Evolutionary conservation across 2,329 filamentous ascomycete genomes (phyloP).

Genomic region (Arthrobotrys sphaeroides): DNA sequence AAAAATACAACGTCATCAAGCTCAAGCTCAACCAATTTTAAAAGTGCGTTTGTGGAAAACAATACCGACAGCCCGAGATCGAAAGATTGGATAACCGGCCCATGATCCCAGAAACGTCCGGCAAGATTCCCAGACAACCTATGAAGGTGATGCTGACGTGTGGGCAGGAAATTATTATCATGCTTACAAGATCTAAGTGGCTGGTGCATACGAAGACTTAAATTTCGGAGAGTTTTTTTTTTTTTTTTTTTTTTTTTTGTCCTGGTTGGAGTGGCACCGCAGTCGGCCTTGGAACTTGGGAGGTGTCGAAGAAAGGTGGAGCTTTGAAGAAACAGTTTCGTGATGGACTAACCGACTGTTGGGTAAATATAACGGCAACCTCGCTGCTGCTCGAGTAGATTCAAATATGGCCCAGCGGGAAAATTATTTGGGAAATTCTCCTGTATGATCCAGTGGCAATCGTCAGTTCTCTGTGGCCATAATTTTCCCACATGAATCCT

Average conservation of each 20-base stretch:
- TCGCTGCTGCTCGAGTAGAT: neutral
- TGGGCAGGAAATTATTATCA: neutral
- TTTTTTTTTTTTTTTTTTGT: no score
- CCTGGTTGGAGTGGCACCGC: slow-evolving; percentile 5
- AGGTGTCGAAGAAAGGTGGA: neutral
- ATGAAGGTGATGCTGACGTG: slow-evolving; percentile 12
- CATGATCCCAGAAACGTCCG: slow-evolving; percentile 16
- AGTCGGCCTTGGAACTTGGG: neutral
- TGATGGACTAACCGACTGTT: slow-evolving; percentile 4
- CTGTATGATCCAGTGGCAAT: slow-evolving; percentile 1
- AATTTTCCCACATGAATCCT: neutral
- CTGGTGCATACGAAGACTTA: neutral
- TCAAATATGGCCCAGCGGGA: slow-evolving; percentile 2
- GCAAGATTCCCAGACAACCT: neutral
- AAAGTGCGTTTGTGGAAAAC: slow-evolving; percentile 13
- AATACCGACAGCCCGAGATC: slow-evolving; percentile 9
- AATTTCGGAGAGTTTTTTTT: slow-evolving; percentile 9
- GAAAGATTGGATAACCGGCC: slow-evolving; percentile 28
- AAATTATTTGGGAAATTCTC: slow-evolving; percentile 15
- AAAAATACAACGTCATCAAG: slow-evolving; percentile 16
- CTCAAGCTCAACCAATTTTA: slow-evolving; percentile 4
- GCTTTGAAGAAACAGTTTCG: neutral
- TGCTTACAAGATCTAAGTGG: slow-evolving; percentile 20
- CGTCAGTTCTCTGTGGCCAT: neutral
- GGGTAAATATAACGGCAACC: slow-evolving; percentile 14